Percentiles rank a stretch among this genome's conserved stretches.
These are phyloP conservation scores for Arctostaphylos glauca DNA, from an alignment of 148 eudicot genomes.

Conservation along the genomic window DNA sequence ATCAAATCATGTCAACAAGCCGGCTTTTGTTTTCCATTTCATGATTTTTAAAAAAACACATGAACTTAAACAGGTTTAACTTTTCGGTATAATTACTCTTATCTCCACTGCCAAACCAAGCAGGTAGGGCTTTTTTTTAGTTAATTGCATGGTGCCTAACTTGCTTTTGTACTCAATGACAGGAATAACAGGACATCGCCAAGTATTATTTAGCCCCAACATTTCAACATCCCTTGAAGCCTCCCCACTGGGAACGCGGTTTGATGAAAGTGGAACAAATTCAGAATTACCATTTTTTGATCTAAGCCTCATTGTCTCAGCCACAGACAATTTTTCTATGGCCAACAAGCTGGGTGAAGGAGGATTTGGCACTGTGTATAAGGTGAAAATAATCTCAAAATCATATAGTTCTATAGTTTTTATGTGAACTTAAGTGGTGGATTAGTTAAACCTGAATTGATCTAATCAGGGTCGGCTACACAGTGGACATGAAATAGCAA, in stretches of 20 bases:
- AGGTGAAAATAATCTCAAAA: conserved; percentile 9
- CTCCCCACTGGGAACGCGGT: conserved; percentile 20
- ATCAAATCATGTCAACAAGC: too few relatives aligned
- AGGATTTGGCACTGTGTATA: conserved; percentile 34
- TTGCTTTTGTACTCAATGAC: too few relatives aligned
- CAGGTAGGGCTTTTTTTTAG: not conserved
- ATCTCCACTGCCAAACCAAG: not conserved
- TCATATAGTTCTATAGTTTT: conserved; percentile 37
- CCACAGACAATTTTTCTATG: conserved; percentile 21
- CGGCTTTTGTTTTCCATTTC: too few relatives aligned
- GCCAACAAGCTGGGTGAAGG: conserved; percentile 28
- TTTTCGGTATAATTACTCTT: not conserved
- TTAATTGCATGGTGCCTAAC: not conserved
- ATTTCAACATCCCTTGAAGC: not conserved
- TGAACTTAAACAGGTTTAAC: not conserved
- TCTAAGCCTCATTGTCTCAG: conserved; percentile 18
- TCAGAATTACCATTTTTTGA: conserved; percentile 25
- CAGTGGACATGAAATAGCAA: too few relatives aligned
- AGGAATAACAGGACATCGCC: conserved; percentile 26
- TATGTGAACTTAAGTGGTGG: too few relatives aligned
- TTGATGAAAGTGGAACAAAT: conserved; percentile 27
- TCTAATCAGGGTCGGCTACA: too few relatives aligned
- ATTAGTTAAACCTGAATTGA: too few relatives aligned
- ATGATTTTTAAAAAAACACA: too few relatives aligned
- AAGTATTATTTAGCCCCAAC: conserved; percentile 9